A percentile compares a stretch with the other conserved stretches of the same genome.
phyloP scores from a whole-genome alignment of 805 yeast genomes.

The Vanderwaltozyma tropicalis region DNA sequence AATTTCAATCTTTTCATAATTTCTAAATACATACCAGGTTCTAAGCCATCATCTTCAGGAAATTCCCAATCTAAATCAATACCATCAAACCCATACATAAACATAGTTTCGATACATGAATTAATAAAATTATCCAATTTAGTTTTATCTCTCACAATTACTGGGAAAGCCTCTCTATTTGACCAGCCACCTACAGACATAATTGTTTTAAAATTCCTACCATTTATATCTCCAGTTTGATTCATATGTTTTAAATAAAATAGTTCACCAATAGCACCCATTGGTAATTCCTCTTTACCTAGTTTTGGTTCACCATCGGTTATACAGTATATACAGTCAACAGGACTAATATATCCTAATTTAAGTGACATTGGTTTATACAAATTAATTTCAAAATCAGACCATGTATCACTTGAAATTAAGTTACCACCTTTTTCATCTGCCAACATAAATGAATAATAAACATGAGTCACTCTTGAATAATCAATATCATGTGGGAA shows the following conservation, averaged over 20 bases:
- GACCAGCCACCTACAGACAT: constrained; percentile 86
- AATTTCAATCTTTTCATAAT: constrained; percentile 34
- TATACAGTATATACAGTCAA: too few species aligned
- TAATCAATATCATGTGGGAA: constrained; percentile 54
- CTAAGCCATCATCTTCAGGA: constrained; percentile 38
- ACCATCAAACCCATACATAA: constrained; percentile 68
- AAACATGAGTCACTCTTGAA: constrained; percentile 49
- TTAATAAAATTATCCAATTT: constrained; percentile 38
- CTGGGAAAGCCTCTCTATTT: constrained; percentile 38
- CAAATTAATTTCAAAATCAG: constrained; percentile 41
- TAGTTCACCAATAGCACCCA: constrained; percentile 45
- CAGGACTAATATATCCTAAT: too few species aligned
- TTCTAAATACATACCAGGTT: constrained; percentile 36
- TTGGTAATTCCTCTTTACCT: constrained; percentile 10
- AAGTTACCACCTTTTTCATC: constrained; percentile 45
- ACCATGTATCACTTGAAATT: constrained; percentile 49
- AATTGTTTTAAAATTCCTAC: constrained; percentile 39
- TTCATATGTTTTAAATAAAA: constrained; percentile 34
- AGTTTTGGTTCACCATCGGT: too few species aligned
- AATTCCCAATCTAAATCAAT: constrained; percentile 94
- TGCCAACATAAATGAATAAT: constrained; percentile 67
- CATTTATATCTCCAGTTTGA: not conserved
- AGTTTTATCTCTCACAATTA: constrained; percentile 30
- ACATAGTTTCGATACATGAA: constrained; percentile 39
- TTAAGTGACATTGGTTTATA: constrained; percentile 11